A percentile compares a stretch with the other conserved stretches of the same genome.
phyloP scores from a whole-genome alignment of 1,139 yeast species.

The Debaryomyces singareniensis region DNA sequence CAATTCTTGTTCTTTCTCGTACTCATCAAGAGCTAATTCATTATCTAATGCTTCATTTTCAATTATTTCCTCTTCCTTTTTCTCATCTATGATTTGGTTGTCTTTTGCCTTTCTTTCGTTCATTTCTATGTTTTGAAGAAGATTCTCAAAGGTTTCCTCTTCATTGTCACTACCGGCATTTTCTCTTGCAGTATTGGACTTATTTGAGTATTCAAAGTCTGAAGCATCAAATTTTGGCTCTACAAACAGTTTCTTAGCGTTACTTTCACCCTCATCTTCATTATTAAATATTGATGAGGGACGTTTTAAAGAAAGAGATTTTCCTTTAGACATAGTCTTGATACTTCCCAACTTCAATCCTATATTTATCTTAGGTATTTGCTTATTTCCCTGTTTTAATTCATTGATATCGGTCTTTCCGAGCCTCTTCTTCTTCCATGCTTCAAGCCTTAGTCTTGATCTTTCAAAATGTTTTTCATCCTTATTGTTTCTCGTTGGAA shows the following conservation, averaged over 20 bases:
- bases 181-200: constrained; percentile 5
- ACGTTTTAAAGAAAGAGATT: background rate
- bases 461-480: constrained; percentile 2
- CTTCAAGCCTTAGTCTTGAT: constrained; percentile 24
- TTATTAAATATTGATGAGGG: background rate
- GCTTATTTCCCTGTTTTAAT: background rate
- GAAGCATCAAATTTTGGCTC: background rate
- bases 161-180: constrained; percentile 1
- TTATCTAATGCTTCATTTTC: constrained; percentile 22
- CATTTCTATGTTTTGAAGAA: background rate
- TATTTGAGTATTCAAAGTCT: too few relatives aligned
- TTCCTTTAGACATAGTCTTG: background rate
- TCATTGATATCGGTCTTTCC: background rate
- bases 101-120: background rate
- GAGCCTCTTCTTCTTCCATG: constrained; percentile 30
- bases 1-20: constrained; percentile 17
- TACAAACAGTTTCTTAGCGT: background rate
- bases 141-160: constrained; percentile 1
- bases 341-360: constrained; percentile 2
- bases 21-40: constrained; percentile 15
- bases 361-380: constrained; percentile 1
- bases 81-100: constrained; percentile 9
- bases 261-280: background rate
- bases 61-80: constrained; percentile 9
- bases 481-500: background rate